A percentile compares a stretch with the other conserved stretches of the same genome.
Conservation (phyloP, 2,329 filamentous ascomycete genomes). For the Trichoderma sp. region DNA sequence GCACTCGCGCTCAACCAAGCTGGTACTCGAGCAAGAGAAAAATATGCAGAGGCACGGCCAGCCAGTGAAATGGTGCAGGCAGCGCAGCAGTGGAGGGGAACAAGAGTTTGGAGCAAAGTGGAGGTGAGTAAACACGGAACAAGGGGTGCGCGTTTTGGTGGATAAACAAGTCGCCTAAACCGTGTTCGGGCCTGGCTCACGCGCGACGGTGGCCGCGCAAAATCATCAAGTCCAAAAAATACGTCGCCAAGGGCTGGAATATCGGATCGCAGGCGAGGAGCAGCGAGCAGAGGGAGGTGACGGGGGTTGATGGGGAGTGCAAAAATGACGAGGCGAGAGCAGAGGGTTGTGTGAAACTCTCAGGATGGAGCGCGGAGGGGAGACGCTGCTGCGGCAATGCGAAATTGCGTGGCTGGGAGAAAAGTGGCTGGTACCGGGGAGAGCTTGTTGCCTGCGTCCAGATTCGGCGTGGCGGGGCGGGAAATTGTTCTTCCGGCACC, state of each 20-base stretch:
- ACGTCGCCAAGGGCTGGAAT: constrained; percentile 31
- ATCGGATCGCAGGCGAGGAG: constrained; percentile 31
- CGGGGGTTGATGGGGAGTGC: constrained; percentile 26
- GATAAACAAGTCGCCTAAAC: constrained; percentile 36
- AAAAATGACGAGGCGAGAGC: constrained; percentile 23
- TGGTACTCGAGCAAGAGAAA: constrained; percentile 6
- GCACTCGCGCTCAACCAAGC: constrained; percentile 34
- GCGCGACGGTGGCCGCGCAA: constrained; percentile 36
- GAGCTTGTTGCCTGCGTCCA: background rate
- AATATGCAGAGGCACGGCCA: constrained; percentile 14
- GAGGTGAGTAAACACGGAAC: constrained; percentile 37
- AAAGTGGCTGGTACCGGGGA: constrained; percentile 9
- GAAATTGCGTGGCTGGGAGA: constrained; percentile 45
- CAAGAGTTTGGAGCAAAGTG: constrained; percentile 29
- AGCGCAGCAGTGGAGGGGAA: constrained; percentile 15
- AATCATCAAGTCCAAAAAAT: constrained; percentile 34
- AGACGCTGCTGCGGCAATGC: constrained; percentile 33
- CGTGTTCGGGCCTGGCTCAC: constrained; percentile 35
- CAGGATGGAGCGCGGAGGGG: constrained; percentile 33
- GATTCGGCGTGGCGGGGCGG: constrained; percentile 2
- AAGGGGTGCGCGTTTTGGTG: constrained; percentile 37
- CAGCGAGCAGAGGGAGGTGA: constrained; percentile 27
- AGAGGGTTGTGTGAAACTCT: constrained; percentile 28
- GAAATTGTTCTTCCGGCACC: constrained; percentile 5
- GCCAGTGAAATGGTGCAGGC: constrained; percentile 12